phyloP scores from a whole-genome alignment of 2,329 filamentous ascomycete genomes.

The Scedosporium apiospermum region DNA sequence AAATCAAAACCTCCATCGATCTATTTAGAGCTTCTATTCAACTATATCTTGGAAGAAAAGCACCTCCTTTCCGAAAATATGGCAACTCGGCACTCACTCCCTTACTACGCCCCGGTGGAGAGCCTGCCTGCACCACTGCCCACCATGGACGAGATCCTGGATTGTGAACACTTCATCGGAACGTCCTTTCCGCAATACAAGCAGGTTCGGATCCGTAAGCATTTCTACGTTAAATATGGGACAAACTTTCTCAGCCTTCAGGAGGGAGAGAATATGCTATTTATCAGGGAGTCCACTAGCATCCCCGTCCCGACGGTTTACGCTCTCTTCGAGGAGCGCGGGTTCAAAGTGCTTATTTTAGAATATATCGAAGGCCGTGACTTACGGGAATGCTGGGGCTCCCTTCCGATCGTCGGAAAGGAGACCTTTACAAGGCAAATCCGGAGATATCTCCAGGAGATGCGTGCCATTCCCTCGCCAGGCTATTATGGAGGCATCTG shows the following conservation, averaged over 20 bases:
- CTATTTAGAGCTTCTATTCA: no score
- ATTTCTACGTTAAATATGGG: slow-evolving; percentile 8
- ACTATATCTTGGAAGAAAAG: no score
- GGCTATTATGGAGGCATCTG: slow-evolving; percentile 2
- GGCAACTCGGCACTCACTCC: neutral
- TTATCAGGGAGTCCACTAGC: slow-evolving; percentile 14
- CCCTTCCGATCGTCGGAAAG: neutral
- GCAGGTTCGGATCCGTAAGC: slow-evolving; percentile 11
- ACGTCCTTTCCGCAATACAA: no score
- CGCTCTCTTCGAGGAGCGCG: slow-evolving; percentile 18
- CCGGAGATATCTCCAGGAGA: neutral
- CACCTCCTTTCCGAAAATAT: no score
- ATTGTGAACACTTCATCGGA: neutral
- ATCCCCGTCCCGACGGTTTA: slow-evolving; percentile 20
- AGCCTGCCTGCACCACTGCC: neutral
- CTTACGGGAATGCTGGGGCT: neutral
- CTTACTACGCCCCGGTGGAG: neutral
- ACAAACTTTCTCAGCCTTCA: slow-evolving; percentile 14
- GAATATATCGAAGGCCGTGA: neutral
- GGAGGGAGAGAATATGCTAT: slow-evolving; percentile 23
- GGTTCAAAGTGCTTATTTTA: neutral
- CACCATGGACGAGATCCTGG: neutral
- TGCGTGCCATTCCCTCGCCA: slow-evolving; percentile 3
- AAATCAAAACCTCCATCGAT: no score
- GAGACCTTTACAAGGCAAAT: neutral